These are phyloP conservation scores for Marchantia polymorpha DNA, from an alignment of 225 moss, liverwort and hornwort genomes.

Conservation along the genomic window DNA sequence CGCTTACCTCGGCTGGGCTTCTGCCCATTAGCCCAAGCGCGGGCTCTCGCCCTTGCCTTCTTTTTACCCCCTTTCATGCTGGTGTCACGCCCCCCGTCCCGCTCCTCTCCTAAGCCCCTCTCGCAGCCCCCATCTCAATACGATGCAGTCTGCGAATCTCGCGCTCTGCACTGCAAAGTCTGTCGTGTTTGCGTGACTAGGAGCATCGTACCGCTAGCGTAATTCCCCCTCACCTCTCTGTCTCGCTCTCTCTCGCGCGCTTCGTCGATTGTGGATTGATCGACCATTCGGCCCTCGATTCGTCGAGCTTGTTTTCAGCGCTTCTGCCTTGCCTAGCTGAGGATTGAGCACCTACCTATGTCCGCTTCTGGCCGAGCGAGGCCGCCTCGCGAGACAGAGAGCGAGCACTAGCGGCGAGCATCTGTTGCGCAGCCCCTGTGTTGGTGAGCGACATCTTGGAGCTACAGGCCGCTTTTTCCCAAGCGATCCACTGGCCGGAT, in stretches of 20 bases:
- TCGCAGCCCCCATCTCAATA: too few species aligned
- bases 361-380: slow-evolving; percentile 2
- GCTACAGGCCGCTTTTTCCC: not conserved
- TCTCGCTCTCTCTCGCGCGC: not conserved
- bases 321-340: not conserved
- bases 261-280: slow-evolving; percentile 8
- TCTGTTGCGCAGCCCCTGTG: not conserved
- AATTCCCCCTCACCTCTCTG: not conserved
- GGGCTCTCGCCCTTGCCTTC: not conserved
- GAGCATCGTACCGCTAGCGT: not conserved
- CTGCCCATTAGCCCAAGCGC: not conserved
- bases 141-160: not conserved
- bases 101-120: not conserved
- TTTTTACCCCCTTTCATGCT: not conserved
- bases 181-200: not conserved
- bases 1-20: too few species aligned
- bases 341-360: not conserved
- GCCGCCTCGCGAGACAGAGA: not conserved
- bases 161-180: not conserved
- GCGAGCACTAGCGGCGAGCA: not conserved
- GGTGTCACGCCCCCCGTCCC: not conserved
- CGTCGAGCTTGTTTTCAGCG: too few species aligned
- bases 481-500: not conserved
- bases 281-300: not conserved
- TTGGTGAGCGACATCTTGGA: not conserved